phyloP scores from a whole-genome alignment of 768 basidiomycete genomes.

The Guyanaporus albipodus region DNA sequence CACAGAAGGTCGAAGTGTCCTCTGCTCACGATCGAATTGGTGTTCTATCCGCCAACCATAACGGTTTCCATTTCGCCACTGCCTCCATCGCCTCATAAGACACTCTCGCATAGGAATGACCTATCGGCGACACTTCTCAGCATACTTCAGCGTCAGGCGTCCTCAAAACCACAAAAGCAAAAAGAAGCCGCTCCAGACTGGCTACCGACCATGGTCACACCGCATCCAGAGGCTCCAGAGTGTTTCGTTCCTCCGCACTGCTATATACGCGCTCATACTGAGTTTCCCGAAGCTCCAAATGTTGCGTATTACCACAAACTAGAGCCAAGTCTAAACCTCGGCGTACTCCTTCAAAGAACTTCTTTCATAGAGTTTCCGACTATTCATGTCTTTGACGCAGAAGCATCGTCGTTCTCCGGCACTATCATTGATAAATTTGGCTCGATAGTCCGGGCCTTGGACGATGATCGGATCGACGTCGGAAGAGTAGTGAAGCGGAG shows the following conservation, averaged over 20 bases:
- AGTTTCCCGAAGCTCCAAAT: conserved; percentile 24
- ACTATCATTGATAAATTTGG: conserved; percentile 56
- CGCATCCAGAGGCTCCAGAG: conserved; percentile 53
- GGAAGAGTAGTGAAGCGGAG: conserved; percentile 49
- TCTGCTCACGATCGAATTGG: conserved; percentile 70
- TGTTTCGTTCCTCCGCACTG: conserved; percentile 55
- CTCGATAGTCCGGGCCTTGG: conserved; percentile 19
- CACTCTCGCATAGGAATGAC: conserved; percentile 64
- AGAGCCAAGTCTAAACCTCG: conserved; percentile 47
- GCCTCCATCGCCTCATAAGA: conserved; percentile 39
- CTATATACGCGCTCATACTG: conserved; percentile 49
- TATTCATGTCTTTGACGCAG: conserved; percentile 68
- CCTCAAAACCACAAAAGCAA: conserved; percentile 37
- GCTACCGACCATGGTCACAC: conserved; percentile 49
- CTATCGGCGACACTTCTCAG: conserved; percentile 45
- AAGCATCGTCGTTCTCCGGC: conserved; percentile 50
- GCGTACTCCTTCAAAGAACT: conserved; percentile 48
- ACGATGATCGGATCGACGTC: conserved; percentile 18
- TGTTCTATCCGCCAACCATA: conserved; percentile 54
- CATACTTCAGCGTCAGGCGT: conserved; percentile 45
- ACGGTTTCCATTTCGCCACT: conserved; percentile 37
- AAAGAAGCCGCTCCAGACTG: conserved; percentile 52
- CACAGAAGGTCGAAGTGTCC: conserved; percentile 63
- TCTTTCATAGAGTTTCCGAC: conserved; percentile 83
- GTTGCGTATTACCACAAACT: conserved; percentile 51